Evolutionary conservation across 2,329 filamentous ascomycete species (phyloP).

Genomic region (Aspergillus sp.): DNA sequence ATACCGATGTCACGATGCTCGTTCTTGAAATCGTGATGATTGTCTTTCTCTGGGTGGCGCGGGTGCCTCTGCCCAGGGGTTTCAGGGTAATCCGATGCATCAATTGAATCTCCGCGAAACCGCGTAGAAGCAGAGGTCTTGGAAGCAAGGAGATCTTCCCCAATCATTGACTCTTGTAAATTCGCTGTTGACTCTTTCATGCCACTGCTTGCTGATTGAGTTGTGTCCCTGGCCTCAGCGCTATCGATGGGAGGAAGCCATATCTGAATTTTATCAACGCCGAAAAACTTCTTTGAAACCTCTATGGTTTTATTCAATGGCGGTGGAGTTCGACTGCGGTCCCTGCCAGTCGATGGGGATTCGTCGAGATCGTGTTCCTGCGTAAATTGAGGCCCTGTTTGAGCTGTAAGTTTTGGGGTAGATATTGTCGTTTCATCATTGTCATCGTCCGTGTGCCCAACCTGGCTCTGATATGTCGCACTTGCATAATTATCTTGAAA

Average conservation of each 20-base stretch:
- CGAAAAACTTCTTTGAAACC: conserved; percentile 30
- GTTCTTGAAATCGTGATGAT: conserved; percentile 1
- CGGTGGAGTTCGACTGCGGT: conserved; percentile 11
- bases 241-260: conserved; percentile 29
- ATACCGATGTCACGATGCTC: conserved; percentile 18
- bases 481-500: conserved; percentile 1
- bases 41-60: conserved; percentile 4
- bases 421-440: conserved; percentile 14
- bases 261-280: conserved; percentile 28
- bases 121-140: conserved; percentile 15
- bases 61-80: conserved; percentile 1
- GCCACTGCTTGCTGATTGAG: conserved; percentile 9
- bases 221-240: conserved; percentile 4
- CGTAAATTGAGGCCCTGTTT: conserved; percentile 9
- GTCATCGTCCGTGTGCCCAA: neutral
- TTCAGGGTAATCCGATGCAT: conserved; percentile 11
- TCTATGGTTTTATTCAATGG: conserved; percentile 18
- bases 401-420: conserved; percentile 25
- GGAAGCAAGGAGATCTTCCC: conserved; percentile 21
- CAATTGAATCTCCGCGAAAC: conserved; percentile 12
- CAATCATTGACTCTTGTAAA: conserved; percentile 15
- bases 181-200: conserved; percentile 16
- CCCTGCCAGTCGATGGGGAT: conserved; percentile 9
- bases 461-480: neutral
- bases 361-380: conserved; percentile 8